These are phyloP conservation scores for Raffaelea arxii DNA, from an alignment of 2,329 filamentous ascomycete species.

Conservation along the genomic window DNA sequence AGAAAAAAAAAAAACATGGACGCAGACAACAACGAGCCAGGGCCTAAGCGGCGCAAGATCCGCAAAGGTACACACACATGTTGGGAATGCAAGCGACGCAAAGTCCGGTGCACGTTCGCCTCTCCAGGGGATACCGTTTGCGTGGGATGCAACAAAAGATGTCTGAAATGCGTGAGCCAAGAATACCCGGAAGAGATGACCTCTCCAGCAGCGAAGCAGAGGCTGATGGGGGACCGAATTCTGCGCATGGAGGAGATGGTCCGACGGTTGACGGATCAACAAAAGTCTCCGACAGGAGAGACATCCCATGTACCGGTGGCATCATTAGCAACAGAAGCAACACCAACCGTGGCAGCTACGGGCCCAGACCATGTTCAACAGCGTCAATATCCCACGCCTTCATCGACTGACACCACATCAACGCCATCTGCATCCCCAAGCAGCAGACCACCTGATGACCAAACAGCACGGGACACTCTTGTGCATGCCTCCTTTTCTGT, in stretches of 20 bases:
- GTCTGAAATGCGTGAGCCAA: slow-evolving; percentile 35
- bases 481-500: no score
- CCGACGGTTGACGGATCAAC: slow-evolving; percentile 6
- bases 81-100: slow-evolving; percentile 49
- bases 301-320: no score
- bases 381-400: no score
- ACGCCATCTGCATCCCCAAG: no score
- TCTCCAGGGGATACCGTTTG: slow-evolving; percentile 29
- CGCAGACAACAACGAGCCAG: background rate
- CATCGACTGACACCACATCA: no score
- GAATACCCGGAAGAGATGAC: slow-evolving; percentile 27
- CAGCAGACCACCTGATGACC: no score
- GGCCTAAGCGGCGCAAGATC: slow-evolving; percentile 27
- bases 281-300: no score
- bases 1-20: background rate
- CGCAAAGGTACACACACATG: slow-evolving; percentile 49
- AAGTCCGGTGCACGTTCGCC: slow-evolving; percentile 38
- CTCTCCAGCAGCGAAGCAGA: slow-evolving; percentile 6
- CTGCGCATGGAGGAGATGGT: slow-evolving; percentile 10
- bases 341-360: no score
- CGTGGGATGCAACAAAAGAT: slow-evolving; percentile 33
- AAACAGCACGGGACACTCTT: no score
- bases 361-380: no score
- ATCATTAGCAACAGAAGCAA: no score
- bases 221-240: slow-evolving; percentile 11